A percentile compares a stretch with the other conserved stretches of the same genome.
These are phyloP conservation scores for Blastomyces gilchristii DNA, from an alignment of 2,329 filamentous ascomycete species.

Conservation along the genomic window DNA sequence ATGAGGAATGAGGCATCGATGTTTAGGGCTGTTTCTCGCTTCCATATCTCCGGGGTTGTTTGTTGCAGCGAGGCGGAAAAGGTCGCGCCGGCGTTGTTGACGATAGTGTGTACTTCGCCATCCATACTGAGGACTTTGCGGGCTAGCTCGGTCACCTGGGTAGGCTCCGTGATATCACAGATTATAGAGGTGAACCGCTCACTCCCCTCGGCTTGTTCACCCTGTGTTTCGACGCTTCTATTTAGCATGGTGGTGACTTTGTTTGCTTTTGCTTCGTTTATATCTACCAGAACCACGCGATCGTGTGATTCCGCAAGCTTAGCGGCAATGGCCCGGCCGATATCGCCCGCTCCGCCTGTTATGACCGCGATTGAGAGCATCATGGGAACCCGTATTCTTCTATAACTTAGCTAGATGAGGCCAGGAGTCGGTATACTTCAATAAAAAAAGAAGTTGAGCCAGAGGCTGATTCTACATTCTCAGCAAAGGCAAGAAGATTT, in stretches of 20 bases:
- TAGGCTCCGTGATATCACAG: constrained; percentile 21
- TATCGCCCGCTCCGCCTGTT: constrained; percentile 22
- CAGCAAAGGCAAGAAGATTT: neutral
- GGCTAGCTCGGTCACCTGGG: constrained; percentile 13
- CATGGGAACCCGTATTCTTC: neutral
- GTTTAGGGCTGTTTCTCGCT: constrained; percentile 17
- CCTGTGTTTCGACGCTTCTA: constrained; percentile 6
- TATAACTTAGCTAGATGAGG: neutral
- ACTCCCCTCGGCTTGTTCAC: neutral
- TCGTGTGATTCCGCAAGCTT: constrained; percentile 19
- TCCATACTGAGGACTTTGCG: constrained; percentile 9
- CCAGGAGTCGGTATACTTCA: neutral
- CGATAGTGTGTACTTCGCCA: constrained; percentile 16
- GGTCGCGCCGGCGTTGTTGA: constrained; percentile 23
- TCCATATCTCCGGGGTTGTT: constrained; percentile 16
- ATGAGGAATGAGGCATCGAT: constrained; percentile 17
- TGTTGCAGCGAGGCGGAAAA: constrained; percentile 18
- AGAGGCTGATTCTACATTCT: neutral
- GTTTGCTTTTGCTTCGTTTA: constrained; percentile 15
- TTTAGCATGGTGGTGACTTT: constrained; percentile 12
- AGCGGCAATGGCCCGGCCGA: constrained; percentile 21
- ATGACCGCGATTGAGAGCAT: constrained; percentile 18
- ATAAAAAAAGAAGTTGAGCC: neutral
- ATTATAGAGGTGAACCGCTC: constrained; percentile 12
- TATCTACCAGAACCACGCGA: constrained; percentile 19